These are phyloP conservation scores for Podila horticola DNA, from an alignment of 192 early-diverging fungal genomes.

Conservation along the genomic window DNA sequence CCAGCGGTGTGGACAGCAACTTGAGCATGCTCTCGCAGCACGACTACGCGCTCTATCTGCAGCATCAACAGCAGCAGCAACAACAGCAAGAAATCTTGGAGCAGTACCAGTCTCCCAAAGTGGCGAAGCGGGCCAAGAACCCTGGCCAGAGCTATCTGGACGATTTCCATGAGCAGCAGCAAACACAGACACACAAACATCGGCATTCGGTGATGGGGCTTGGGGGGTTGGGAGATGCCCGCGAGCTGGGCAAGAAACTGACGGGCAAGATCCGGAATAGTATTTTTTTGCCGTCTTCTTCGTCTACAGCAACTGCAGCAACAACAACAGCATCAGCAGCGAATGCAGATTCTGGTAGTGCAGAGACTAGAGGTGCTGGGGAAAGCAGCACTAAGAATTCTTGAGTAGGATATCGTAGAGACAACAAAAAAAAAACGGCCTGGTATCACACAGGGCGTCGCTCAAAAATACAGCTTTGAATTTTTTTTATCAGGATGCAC, in stretches of 20 bases:
- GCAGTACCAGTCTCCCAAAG: too few relatives aligned
- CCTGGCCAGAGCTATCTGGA: neutral
- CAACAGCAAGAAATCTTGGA: neutral
- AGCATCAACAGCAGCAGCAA: neutral
- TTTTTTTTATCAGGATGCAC: too few relatives aligned
- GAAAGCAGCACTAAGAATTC: neutral
- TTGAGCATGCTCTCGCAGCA: too few relatives aligned
- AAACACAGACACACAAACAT: neutral
- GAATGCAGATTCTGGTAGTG: neutral
- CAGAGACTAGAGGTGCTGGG: neutral
- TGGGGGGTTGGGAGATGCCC: neutral
- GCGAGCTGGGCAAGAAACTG: neutral
- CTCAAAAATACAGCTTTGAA: too few relatives aligned
- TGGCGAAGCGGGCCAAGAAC: neutral
- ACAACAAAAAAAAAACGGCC: too few relatives aligned
- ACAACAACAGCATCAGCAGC: constrained; percentile 1
- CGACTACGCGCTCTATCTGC: too few relatives aligned
- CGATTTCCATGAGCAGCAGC: neutral
- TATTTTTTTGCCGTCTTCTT: neutral
- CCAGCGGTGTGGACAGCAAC: too few relatives aligned
- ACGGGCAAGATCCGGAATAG: neutral
- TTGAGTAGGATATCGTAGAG: too few relatives aligned
- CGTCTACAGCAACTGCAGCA: too few relatives aligned
- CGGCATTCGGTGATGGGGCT: neutral
- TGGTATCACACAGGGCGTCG: too few relatives aligned